Evolutionary conservation across 2,329 filamentous ascomycete genomes (phyloP).

Genomic region (Beauveria asiatica): DNA sequence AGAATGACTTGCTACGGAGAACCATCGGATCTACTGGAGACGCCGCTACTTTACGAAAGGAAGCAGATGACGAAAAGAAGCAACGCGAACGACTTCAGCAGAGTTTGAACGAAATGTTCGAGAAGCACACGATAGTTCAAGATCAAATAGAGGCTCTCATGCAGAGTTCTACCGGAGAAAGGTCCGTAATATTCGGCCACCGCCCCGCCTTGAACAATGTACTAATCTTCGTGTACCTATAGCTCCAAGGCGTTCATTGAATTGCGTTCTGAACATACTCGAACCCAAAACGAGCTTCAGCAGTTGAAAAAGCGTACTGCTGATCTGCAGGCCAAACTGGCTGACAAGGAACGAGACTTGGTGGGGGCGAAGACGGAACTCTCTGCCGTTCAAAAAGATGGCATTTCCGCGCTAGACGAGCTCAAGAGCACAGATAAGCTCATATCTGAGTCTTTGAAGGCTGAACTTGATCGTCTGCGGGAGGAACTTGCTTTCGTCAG

Average conservation of each 20-base stretch:
- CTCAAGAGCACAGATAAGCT: slow-evolving; percentile 52
- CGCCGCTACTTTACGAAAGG: slow-evolving; percentile 43
- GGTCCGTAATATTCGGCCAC: slow-evolving; percentile 37
- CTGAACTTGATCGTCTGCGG: slow-evolving; percentile 48
- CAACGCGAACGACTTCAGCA: slow-evolving; percentile 44
- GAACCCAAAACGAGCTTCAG: slow-evolving; percentile 39
- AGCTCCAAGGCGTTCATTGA: slow-evolving; percentile 44
- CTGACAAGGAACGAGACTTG: slow-evolving; percentile 48
- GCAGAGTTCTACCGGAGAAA: slow-evolving; percentile 42
- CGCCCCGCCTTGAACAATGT: slow-evolving; percentile 11
- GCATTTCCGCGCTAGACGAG: slow-evolving; percentile 45
- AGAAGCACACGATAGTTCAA: slow-evolving; percentile 48
- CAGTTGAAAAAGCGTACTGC: slow-evolving; percentile 32
- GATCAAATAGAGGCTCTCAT: slow-evolving; percentile 49
- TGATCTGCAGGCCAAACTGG: slow-evolving; percentile 38
- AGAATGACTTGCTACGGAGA: slow-evolving; percentile 50
- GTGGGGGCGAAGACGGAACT: slow-evolving; percentile 45
- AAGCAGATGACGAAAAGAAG: slow-evolving; percentile 46
- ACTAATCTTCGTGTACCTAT: slow-evolving; percentile 35
- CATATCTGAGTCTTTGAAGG: slow-evolving; percentile 48
- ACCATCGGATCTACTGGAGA: slow-evolving; percentile 46
- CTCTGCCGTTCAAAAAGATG: slow-evolving; percentile 45
- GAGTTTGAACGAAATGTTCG: slow-evolving; percentile 47
- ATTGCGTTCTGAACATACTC: slow-evolving; percentile 39
- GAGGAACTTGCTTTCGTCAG: slow-evolving; percentile 39